phyloP scores from a whole-genome alignment of 768 basidiomycete species.

The Rickenella mellea region DNA sequence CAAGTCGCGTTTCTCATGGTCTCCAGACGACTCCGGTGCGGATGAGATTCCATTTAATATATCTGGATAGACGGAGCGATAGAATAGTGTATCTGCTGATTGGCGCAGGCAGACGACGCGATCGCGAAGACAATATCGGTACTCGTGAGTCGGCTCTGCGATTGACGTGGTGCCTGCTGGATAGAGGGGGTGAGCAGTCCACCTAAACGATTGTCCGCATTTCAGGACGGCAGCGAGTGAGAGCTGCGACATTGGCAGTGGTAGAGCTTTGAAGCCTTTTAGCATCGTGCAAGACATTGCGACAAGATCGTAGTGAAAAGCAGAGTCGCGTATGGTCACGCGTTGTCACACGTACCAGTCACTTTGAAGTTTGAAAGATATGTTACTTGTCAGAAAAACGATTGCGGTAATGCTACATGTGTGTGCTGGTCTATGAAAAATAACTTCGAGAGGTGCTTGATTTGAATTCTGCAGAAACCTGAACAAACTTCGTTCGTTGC shows the following conservation, averaged over 20 bases:
- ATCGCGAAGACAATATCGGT: constrained; percentile 70
- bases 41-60: neutral
- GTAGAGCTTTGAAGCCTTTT: constrained; percentile 47
- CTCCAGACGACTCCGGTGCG: constrained; percentile 22
- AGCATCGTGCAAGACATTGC: constrained; percentile 16
- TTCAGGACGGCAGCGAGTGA: constrained; percentile 70
- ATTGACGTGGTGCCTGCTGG: constrained; percentile 5
- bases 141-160: constrained; percentile 42
- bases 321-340: neutral
- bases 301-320: constrained; percentile 8
- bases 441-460: neutral
- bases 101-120: constrained; percentile 81
- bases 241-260: constrained; percentile 57
- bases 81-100: constrained; percentile 54
- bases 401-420: neutral
- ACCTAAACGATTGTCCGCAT: constrained; percentile 83
- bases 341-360: neutral
- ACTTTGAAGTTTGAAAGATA: neutral
- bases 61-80: constrained; percentile 57
- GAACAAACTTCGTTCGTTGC: too few relatives aligned
- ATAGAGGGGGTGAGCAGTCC: constrained; percentile 46
- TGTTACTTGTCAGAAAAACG: neutral
- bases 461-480: neutral
- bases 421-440: neutral
- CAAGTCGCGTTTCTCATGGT: constrained; percentile 32